Evolutionary conservation across 2,329 filamentous ascomycete species (phyloP), one percentile per base, ranked within the genome.

Genomic region (Fusarium sp.): DNA sequence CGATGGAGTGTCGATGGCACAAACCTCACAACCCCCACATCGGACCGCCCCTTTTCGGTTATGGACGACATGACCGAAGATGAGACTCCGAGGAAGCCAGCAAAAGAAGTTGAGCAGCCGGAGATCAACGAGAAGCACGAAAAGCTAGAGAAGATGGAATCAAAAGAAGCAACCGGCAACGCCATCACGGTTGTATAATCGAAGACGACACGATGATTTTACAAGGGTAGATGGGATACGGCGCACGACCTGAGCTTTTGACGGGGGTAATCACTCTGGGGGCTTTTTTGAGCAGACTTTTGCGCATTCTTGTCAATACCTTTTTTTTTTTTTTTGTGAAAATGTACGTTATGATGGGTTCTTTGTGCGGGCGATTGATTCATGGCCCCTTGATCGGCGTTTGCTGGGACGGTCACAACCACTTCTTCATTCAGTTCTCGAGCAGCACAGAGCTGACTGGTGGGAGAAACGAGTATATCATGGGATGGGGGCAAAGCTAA

Each of bases 1-100:
- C 70, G 71, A 38, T 77, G 71, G 70, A 78, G 76, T 60, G 66
- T 73, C 17, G 74, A 77, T 33, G 71, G 73, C 23, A 75, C 76
- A 9, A 75, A 73, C 9, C 61, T 76, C 14, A 76, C 75, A 27
- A 78, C 76, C 2, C 75, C 76, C 3, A 77, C 74, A 3, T 77
- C 75, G 19, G 76, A 77, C 35, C 72, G 72, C 27, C 70, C 70
- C 9, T 72, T 65, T 33, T 76, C 75, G 3, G 63, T 73, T 10
- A 59, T 68, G 14, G 74, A 74, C 32, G 72, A 75, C 15, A 59
- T 65, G 17, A 63, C 61, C 21, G 64, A 71, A 39, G 73, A 74
- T 23, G 72, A 72, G 9, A 75, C 73, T 1, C 71, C 72, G 9
- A 71, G 65, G 37, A 74, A 72, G 57, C 46, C 55, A 44, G 52